These are phyloP conservation scores for Umbilicaria muhlenbergii DNA, from an alignment of 495 filamentous ascomycete genomes.

Conservation along the genomic window DNA sequence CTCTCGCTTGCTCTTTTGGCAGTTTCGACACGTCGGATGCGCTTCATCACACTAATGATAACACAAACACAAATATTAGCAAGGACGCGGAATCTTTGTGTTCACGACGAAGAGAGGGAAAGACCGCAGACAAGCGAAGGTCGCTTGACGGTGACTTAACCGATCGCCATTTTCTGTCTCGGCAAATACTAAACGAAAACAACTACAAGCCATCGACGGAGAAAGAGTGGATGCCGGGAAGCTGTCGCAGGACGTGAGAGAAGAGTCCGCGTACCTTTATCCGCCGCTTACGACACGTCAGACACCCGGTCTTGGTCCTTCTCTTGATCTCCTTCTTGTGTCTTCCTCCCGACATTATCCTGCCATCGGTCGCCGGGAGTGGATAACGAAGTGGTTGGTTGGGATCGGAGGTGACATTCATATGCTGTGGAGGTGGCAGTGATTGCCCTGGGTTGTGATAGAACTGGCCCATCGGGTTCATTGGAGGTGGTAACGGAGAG, in stretches of 20 bases:
- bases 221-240: slow-evolving; percentile 7
- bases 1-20: slow-evolving; percentile 94
- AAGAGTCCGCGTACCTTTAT: slow-evolving; percentile 71
- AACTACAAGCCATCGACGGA: slow-evolving; percentile 9
- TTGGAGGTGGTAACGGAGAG: slow-evolving; percentile 21
- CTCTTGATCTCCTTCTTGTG: slow-evolving; percentile 99
- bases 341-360: slow-evolving; percentile 61
- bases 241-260: slow-evolving; percentile 6
- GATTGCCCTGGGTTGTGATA: slow-evolving; percentile 18
- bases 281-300: slow-evolving; percentile 91
- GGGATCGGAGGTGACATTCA: slow-evolving; percentile 22
- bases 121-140: slow-evolving; percentile 22
- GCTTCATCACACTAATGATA: slow-evolving; percentile 77
- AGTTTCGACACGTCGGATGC: slow-evolving; percentile 91
- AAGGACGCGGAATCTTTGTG: slow-evolving; percentile 1
- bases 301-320: slow-evolving; percentile 90
- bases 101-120: not conserved
- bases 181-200: slow-evolving; percentile 10
- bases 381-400: slow-evolving; percentile 40
- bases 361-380: slow-evolving; percentile 41
- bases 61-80: slow-evolving; percentile 12
- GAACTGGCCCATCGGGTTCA: slow-evolving; percentile 18
- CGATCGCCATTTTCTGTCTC: slow-evolving; percentile 9
- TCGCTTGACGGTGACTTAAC: slow-evolving; percentile 21
- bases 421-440: slow-evolving; percentile 21